Base-by-base conservation (phyloP, 176 grass and related monocot genomes). In the Saccharum officinarum region DNA sequence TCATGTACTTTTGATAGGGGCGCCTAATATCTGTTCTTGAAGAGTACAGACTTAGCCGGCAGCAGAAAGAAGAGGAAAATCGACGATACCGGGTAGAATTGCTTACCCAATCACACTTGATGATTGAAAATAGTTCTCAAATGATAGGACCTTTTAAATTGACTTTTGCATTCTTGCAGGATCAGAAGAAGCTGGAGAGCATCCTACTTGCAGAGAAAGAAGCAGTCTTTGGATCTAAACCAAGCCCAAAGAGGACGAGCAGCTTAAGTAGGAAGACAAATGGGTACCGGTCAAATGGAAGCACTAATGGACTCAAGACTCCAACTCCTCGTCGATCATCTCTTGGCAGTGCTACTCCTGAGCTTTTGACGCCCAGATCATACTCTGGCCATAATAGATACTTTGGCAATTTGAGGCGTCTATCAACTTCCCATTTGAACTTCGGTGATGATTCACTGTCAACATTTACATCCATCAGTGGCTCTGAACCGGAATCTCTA, bases 381-480 rank as follows among this genome's bases (percentile, higher is more conserved):
- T 95, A 94, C 70, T 88, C 91, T 34, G 90, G 94, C 71, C 85
- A 94, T 31, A 96, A 92, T 75, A 92, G 86, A 75, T 92, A 91
- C 82, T 96, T 96, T 34, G 91, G 82, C 66, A 88, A 99, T 47
- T 61, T 86, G 42, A 88, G 88, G 86, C 54, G 88, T 47, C 79
- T 94, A 71, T 99, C 94, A 7, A 87, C 88, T 26, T 71, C 75
- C 18, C 92, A 92, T 37, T 25, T 94, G 82, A 96, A 94, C 64
- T 99, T 96, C 3, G 92, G 88, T 57, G 94, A 97, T 16, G 97
- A 99, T 83, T 94, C 94, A 0, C 46, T 92, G 83, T 99, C 94
- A 0, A 96, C 97, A 79, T 95, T 99, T 88, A 99, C 97, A 49
- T 99, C 97, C 37, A 83, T 99, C 74, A 99, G 97, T 50, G 97